Evolutionary conservation across 2,329 filamentous ascomycete species (phyloP).

Genomic region (Aspergillus sp.): DNA sequence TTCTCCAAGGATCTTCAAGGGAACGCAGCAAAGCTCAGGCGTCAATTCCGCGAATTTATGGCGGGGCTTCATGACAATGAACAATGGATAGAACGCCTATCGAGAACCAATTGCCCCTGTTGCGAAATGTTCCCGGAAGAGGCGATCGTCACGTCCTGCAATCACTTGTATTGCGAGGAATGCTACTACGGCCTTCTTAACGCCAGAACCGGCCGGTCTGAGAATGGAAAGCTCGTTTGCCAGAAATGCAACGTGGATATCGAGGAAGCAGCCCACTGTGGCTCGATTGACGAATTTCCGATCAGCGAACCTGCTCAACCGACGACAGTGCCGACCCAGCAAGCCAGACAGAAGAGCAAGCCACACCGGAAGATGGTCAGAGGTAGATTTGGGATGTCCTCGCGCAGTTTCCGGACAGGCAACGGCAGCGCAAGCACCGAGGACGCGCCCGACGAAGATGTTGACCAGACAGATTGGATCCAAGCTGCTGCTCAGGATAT

Average conservation of each 20-base stretch:
- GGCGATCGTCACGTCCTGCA: constrained; percentile 42
- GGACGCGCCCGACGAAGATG: constrained; percentile 13
- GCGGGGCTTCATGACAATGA: constrained; percentile 20
- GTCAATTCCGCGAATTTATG: constrained; percentile 36
- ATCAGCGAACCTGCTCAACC: no score
- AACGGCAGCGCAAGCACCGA: constrained; percentile 7
- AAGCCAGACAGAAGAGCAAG: constrained; percentile 1
- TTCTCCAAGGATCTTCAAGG: constrained; percentile 1
- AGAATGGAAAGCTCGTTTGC: constrained; percentile 18
- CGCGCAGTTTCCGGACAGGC: background rate
- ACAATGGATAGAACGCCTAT: constrained; percentile 26
- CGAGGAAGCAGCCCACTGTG: constrained; percentile 7
- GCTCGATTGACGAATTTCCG: constrained; percentile 4
- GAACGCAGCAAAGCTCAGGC: constrained; percentile 11
- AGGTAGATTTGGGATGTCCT: background rate
- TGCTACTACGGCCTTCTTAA: constrained; percentile 31
- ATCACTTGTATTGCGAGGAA: constrained; percentile 46
- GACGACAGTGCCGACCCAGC: background rate
- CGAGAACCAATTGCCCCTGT: constrained; percentile 29
- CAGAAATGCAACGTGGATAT: constrained; percentile 8
- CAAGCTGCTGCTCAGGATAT: constrained; percentile 14
- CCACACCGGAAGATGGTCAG: background rate
- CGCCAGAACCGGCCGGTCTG: constrained; percentile 11
- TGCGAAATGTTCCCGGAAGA: constrained; percentile 35
- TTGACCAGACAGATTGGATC: constrained; percentile 24